Base-by-base conservation (phyloP, 371 early-diverging fungal genomes). In the Mucor plumbeus region DNA sequence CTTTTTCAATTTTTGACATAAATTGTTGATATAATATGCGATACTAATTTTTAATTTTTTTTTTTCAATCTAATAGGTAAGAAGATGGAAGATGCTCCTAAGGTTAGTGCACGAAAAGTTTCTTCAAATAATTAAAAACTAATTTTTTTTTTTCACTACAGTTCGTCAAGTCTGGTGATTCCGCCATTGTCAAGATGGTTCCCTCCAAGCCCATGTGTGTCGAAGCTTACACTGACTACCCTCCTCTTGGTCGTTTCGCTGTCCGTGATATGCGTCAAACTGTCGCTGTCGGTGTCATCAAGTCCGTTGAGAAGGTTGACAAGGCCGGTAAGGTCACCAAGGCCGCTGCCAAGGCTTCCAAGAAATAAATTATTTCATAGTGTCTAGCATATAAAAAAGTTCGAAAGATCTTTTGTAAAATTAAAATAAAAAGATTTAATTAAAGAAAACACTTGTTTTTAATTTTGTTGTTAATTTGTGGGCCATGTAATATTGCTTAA, bases 191-290 rank as follows among this genome's bases (percentile, higher is more conserved):
- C 88, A 92, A 92, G 91, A 87, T 96, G 90, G 70, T 94, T 78
- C 97, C 96, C 68, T 87, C 92, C 86, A 96, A 96, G 94, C 97
- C 97, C 76, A 88, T 97, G 91, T 95, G 95, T 87, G 96, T 97
- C 74, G 97, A 97, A 86, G 70, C 96, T 71, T 97, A 91, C 87
- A 81, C 89, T 69, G 93, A 94, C 76, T 96, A 93, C 84, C 94
- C 96, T 62, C 94, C 95, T 73, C 92, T 96, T 60, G 96, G 97
- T 79, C 95, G 97, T 85, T 97, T 97, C 88, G 96, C 95, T 81
- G 94, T 97, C 86, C 95, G 97, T 91, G 97, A 96, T 80, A 94
- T 95, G 95, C 87, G 97, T 87, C 93, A 93, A 79, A 93, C 94
- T 76, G 92, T 94, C 63, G 94, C 94, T 76, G 92, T 92, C 83